phyloP scores from a whole-genome alignment of 257 asterid genomes.

The Capsicum chinense region DNA sequence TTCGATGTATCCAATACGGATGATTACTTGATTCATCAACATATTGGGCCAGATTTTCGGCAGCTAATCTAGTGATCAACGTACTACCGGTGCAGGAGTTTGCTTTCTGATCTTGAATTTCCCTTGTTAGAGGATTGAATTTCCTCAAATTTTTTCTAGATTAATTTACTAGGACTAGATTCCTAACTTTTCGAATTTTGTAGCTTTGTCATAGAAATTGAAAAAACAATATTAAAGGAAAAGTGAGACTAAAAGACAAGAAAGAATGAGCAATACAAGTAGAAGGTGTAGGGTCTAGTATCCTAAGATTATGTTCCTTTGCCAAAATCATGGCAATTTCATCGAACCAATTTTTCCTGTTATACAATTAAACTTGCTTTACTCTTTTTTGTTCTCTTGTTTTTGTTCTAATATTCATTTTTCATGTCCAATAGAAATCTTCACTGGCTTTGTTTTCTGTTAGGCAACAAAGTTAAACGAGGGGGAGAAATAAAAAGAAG shows the following conservation, averaged over 20 bases:
- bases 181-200: conserved; percentile 60
- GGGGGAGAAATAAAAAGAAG: not conserved
- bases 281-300: conserved; percentile 41
- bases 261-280: conserved; percentile 20
- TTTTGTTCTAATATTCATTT: not conserved
- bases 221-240: not conserved
- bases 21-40: conserved; percentile 88
- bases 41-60: conserved; percentile 72
- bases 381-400: not conserved
- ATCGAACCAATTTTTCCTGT: conserved; percentile 36
- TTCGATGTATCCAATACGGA: conserved; percentile 66
- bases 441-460: not conserved
- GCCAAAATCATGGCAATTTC: conserved; percentile 47
- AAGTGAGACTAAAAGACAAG: conserved; percentile 11
- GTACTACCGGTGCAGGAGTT: not conserved
- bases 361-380: not conserved
- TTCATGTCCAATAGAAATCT: not conserved
- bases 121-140: not conserved
- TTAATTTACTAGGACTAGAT: conserved; percentile 36
- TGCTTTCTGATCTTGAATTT: not conserved
- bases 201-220: conserved; percentile 28
- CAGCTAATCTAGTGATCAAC: conserved; percentile 56
- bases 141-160: not conserved
- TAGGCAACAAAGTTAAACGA: not conserved
- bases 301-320: conserved; percentile 41